Evolutionary conservation across 1,139 yeast genomes (phyloP).

Genomic region (Nakaseomyces glabratus): DNA sequence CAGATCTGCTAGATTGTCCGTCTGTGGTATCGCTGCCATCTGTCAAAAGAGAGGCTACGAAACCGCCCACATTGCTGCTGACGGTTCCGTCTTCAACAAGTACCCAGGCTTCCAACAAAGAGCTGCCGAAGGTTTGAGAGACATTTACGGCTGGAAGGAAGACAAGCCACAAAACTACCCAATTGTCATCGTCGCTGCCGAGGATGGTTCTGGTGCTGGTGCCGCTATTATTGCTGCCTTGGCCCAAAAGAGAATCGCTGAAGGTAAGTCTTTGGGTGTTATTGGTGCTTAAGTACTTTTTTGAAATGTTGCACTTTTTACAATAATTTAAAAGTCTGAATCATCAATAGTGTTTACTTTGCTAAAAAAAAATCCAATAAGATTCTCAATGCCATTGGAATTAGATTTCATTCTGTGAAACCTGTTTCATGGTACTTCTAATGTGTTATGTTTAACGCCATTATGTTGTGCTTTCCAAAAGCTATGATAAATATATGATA

Average conservation of each 20-base stretch:
- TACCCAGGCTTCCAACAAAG: conserved; percentile 88
- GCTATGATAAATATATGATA: no score
- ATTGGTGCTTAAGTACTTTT: conserved; percentile 7
- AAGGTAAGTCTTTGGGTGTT: conserved; percentile 69
- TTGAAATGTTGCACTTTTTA: no score
- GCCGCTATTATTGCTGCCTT: conserved; percentile 96
- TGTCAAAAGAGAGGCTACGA: conserved; percentile 76
- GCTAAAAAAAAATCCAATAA: no score
- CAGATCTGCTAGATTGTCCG: conserved; percentile 85
- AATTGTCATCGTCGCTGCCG: conserved; percentile 76
- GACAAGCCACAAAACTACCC: conserved; percentile 48
- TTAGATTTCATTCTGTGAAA: no score
- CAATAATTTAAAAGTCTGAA: no score
- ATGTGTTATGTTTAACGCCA: no score
- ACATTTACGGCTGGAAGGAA: conserved; percentile 74
- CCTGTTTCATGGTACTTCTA: no score
- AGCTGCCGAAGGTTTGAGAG: conserved; percentile 82
- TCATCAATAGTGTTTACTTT: no score
- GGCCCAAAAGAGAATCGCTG: conserved; percentile 65
- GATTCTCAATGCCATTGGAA: no score
- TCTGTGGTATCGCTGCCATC: conserved; percentile 94
- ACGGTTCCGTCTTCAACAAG: conserved; percentile 89
- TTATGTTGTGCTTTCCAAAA: no score
- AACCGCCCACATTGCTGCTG: conserved; percentile 88
- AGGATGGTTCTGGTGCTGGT: conserved; percentile 98